These are phyloP conservation scores for Corylus heterophylla DNA, from an alignment of 306 rosid genomes.

Conservation along the genomic window DNA sequence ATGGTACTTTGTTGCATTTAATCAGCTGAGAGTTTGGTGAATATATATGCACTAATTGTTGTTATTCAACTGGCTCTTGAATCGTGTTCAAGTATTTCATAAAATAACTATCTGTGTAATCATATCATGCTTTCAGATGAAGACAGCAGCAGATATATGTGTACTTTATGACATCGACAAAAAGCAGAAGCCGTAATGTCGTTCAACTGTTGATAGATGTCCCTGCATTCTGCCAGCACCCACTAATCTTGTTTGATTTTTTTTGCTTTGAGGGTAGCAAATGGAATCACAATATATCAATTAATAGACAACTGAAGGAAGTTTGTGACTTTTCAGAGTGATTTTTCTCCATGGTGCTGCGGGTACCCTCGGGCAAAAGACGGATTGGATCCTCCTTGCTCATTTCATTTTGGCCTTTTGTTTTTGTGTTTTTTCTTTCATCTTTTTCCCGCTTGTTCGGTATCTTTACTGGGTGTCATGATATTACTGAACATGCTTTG, in stretches of 20 bases:
- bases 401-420: neutral
- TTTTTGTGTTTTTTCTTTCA: neutral
- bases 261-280: neutral
- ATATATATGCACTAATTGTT: neutral
- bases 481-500: neutral
- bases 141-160: conserved; percentile 81
- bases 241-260: neutral
- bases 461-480: neutral
- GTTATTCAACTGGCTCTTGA: neutral
- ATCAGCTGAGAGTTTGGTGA: too few relatives aligned
- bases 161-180: conserved; percentile 68
- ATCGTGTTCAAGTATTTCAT: neutral
- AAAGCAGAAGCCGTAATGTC: conserved; percentile 58
- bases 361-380: neutral
- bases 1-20: neutral
- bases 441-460: neutral
- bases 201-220: neutral
- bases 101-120: neutral
- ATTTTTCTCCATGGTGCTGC: neutral
- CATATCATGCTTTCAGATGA: conserved; percentile 58
- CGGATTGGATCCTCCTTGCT: neutral
- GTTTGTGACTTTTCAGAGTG: neutral
- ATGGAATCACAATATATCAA: neutral
- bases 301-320: neutral
- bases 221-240: neutral